Conservation (phyloP, 441 rosid species). For the Adansonia grandidieri region DNA sequence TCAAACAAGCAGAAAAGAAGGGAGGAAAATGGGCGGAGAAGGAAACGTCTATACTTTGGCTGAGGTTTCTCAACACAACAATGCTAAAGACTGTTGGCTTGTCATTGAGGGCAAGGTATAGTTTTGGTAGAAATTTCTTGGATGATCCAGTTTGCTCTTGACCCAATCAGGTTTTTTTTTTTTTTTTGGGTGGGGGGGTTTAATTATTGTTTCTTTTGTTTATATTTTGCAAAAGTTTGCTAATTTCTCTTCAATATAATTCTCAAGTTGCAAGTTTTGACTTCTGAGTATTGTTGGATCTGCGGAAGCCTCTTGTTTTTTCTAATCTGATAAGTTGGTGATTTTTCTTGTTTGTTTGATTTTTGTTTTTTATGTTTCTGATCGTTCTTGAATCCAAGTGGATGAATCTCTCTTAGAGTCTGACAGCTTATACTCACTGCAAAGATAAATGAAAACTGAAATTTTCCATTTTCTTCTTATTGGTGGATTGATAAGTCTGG, state of each 20-base stretch:
- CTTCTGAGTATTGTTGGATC: conserved; percentile 19
- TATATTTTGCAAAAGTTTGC: neutral
- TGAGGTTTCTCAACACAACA: conserved; percentile 75
- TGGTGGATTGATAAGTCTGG: conserved; percentile 7
- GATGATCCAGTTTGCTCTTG: neutral
- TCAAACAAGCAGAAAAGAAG: neutral
- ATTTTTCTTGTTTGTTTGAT: conserved; percentile 8
- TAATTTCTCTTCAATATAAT: neutral
- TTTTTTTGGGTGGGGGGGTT: neutral
- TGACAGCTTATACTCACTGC: neutral
- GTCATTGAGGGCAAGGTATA: conserved; percentile 80
- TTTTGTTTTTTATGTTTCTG: neutral
- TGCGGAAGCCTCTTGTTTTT: neutral
- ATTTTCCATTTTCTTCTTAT: neutral
- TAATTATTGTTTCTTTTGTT: neutral
- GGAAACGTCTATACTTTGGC: conserved; percentile 63
- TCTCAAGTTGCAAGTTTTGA: neutral
- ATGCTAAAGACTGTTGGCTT: conserved; percentile 77
- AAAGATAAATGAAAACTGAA: neutral
- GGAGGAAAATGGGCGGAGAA: conserved; percentile 55
- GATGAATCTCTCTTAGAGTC: conserved; percentile 8
- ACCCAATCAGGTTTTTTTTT: neutral
- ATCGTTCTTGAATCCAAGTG: neutral
- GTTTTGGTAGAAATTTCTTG: neutral
- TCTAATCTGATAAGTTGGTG: neutral